A percentile compares a stretch with the other conserved stretches of the same genome.
These are phyloP conservation scores for Penicillium janthinellum DNA, from an alignment of 2,329 filamentous ascomycete genomes.

Conservation along the genomic window DNA sequence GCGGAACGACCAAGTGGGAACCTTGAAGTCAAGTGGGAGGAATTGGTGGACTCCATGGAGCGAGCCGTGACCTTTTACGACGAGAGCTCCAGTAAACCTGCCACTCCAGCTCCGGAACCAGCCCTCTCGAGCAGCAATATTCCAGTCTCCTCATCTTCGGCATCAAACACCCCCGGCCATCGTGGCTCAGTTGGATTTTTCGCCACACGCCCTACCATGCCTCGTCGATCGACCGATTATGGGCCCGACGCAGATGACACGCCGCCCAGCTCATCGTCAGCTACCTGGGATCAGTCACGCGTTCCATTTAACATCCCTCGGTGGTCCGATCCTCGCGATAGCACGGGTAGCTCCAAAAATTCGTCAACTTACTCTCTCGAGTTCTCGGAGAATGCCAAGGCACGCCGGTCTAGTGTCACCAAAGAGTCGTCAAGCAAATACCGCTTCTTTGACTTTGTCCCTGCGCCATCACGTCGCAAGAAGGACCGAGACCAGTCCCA, in stretches of 20 bases:
- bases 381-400: constrained; percentile 39
- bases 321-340: constrained; percentile 45
- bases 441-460: constrained; percentile 49
- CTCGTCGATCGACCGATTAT: constrained; percentile 43
- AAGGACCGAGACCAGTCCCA: constrained; percentile 42
- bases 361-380: constrained; percentile 51
- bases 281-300: constrained; percentile 46
- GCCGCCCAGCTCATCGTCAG: constrained; percentile 47
- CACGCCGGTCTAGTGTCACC: constrained; percentile 41
- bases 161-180: constrained; percentile 32
- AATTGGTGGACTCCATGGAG: constrained; percentile 52
- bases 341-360: constrained; percentile 49
- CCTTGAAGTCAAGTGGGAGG: constrained; percentile 53
- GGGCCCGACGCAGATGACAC: constrained; percentile 48
- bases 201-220: constrained; percentile 38
- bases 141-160: constrained; percentile 27
- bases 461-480: constrained; percentile 45
- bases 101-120: constrained; percentile 41
- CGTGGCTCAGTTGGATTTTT: constrained; percentile 48
- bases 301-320: constrained; percentile 45
- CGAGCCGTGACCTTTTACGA: constrained; percentile 46
- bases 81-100: constrained; percentile 41
- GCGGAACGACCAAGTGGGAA: constrained; percentile 51
- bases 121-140: constrained; percentile 17
- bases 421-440: constrained; percentile 45